Evolutionary conservation across 1,139 yeast genomes (phyloP).

Genomic region (Pichia sp.): DNA sequence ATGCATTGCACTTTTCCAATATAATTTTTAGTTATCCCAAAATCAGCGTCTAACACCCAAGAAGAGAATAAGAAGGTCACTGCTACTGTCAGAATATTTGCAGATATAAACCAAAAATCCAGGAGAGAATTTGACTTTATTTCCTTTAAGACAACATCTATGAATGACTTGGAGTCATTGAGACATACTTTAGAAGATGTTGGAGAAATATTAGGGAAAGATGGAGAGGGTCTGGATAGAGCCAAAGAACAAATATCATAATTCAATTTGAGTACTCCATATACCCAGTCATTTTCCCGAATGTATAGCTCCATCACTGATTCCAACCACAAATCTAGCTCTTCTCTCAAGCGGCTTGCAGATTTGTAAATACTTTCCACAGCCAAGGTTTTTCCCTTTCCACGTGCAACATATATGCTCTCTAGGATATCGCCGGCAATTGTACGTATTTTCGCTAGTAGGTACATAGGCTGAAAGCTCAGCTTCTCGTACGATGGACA

Average conservation of each 20-base stretch:
- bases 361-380: conserved; percentile 6
- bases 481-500: neutral
- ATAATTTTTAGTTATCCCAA: neutral
- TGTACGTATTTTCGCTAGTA: conserved; percentile 4
- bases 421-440: conserved; percentile 5
- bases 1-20: conserved; percentile 1
- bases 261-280: neutral
- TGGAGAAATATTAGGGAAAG: conserved; percentile 1
- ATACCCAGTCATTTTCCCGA: neutral
- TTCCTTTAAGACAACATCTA: conserved; percentile 1
- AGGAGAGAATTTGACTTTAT: neutral
- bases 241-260: conserved; percentile 3
- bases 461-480: conserved; percentile 4
- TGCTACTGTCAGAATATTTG: conserved; percentile 5
- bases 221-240: conserved; percentile 5
- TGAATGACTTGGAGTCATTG: conserved; percentile 5
- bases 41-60: conserved; percentile 2
- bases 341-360: conserved; percentile 2
- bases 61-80: conserved; percentile 5
- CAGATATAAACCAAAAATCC: conserved; percentile 8
- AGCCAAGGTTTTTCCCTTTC: conserved; percentile 3
- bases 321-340: conserved; percentile 6
- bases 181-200: conserved; percentile 7
- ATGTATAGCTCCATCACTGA: conserved; percentile 4
- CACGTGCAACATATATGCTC: conserved; percentile 4